These are phyloP conservation scores for Melampsora americana DNA, from an alignment of 1,284 basidiomycete species.

Conservation along the genomic window DNA sequence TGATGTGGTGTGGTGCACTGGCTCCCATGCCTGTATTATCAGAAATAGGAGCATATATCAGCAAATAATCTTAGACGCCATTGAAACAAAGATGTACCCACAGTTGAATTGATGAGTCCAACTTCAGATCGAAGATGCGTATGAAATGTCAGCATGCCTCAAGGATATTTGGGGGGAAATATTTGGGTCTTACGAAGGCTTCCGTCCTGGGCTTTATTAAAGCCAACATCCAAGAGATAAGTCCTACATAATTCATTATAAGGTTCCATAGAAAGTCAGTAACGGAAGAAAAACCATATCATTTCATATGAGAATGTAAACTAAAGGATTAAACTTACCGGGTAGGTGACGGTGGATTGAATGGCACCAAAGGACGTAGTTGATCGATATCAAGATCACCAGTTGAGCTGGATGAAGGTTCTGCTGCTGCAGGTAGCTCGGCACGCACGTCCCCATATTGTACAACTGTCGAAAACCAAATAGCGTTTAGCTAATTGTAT, in stretches of 20 bases:
- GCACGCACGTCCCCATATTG: slow-evolving; percentile 25
- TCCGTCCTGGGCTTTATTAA: slow-evolving; percentile 23
- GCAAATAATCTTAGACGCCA: background rate
- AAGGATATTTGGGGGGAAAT: background rate
- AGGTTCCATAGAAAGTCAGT: too few species aligned
- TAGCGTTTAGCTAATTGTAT: too few species aligned
- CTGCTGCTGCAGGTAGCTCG: slow-evolving; percentile 21
- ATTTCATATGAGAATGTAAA: background rate
- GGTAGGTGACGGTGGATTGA: slow-evolving; percentile 26
- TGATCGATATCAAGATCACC: slow-evolving; percentile 13
- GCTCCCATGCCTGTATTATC: slow-evolving; percentile 26
- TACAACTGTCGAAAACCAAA: background rate
- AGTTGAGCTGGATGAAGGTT: background rate
- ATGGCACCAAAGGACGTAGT: slow-evolving; percentile 28
- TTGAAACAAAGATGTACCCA: background rate
- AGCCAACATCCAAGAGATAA: slow-evolving; percentile 30
- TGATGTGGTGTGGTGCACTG: slow-evolving; percentile 34
- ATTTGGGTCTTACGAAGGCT: slow-evolving; percentile 22
- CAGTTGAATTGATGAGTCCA: slow-evolving; percentile 15
- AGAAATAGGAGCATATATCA: background rate
- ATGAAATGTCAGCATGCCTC: background rate
- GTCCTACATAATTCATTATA: slow-evolving; percentile 26
- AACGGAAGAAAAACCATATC: too few species aligned
- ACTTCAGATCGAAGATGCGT: background rate
- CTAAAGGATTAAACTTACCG: slow-evolving; percentile 18